Conservation (phyloP, 2,329 filamentous ascomycete genomes). For the Monilinia laxa region DNA sequence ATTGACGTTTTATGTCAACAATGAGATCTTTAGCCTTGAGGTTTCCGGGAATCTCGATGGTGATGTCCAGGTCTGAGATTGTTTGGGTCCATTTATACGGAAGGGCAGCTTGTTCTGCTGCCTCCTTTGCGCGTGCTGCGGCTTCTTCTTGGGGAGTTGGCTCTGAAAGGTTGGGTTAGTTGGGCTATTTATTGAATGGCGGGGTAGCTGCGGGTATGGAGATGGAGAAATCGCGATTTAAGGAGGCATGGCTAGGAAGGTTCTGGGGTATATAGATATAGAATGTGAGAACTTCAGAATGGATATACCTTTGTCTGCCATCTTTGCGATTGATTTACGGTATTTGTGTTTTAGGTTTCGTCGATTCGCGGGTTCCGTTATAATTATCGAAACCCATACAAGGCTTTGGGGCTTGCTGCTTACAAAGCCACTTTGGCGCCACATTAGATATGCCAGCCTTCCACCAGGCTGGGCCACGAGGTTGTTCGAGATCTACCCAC, state of each 20-base stretch:
- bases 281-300: not conserved
- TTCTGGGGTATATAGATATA: not conserved
- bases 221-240: not conserved
- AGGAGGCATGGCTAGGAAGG: not conserved
- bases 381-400: slow-evolving; percentile 23
- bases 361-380: not conserved
- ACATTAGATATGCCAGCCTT: slow-evolving; percentile 1
- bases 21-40: slow-evolving; percentile 81
- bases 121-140: slow-evolving; percentile 67
- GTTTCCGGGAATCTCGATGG: slow-evolving; percentile 74
- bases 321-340: slow-evolving; percentile 18
- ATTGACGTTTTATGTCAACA: slow-evolving; percentile 77
- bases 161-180: slow-evolving; percentile 31
- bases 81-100: slow-evolving; percentile 98
- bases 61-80: slow-evolving; percentile 83
- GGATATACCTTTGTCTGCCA: slow-evolving; percentile 35
- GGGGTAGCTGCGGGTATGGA: slow-evolving; percentile 15
- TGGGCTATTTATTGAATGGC: not conserved
- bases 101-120: slow-evolving; percentile 82
- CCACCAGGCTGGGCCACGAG: not conserved
- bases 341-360: slow-evolving; percentile 24
- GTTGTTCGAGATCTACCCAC: not conserved
- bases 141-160: slow-evolving; percentile 53
- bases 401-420: slow-evolving; percentile 33
- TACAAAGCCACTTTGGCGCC: slow-evolving; percentile 12